Evolutionary conservation across 345 rosid genomes (phyloP), one percentile per base, ranked within the genome.

Genomic region (Eucalyptus paniculata): DNA sequence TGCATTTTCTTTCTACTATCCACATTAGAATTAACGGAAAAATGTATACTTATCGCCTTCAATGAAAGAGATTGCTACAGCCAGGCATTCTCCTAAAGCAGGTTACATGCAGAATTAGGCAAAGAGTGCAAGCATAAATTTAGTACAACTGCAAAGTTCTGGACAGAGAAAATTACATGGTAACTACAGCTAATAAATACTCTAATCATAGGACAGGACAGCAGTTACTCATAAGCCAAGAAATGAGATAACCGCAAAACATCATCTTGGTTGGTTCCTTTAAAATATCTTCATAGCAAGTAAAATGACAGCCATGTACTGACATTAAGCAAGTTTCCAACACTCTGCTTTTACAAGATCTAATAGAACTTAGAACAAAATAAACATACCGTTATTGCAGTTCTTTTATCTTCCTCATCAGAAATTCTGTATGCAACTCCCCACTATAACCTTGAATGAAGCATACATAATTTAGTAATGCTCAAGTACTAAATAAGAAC

Each of bases 381-480:
- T 49, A 49, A 90, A 85, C 94, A 93, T 93, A 97, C 99, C 90
- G 88, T 91, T 49, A 96, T 50, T 37, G 99, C 99, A 93, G 88
- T 89, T 93, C 92, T 94, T 92, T 94, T 91, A 89, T 97, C 98
- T 91, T 96, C 94, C 90, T 96, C 93, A 32, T 93, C 92, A 86
- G 96, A 94, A 91, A 97, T 94, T 91, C 93, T 97, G 92, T 97
- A 97, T 10, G 99, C 99, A 91, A 89, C 97, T 92, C 99, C 99
- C 98, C 99, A 94, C 99, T 97, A 90, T 51, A n/a, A 86, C 90
- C 93, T 93, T 91, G 50, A 90, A 94, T 69, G 87, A 80, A 90
- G 67, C 58, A 37, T 40, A 12, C 44, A 87, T 40, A 53, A 87
- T 21, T 87, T 60, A 87, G 44, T 86, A 24, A 37, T 19, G 42